phyloP scores from a whole-genome alignment of 257 asterid genomes.

The Linaria vulgaris region DNA sequence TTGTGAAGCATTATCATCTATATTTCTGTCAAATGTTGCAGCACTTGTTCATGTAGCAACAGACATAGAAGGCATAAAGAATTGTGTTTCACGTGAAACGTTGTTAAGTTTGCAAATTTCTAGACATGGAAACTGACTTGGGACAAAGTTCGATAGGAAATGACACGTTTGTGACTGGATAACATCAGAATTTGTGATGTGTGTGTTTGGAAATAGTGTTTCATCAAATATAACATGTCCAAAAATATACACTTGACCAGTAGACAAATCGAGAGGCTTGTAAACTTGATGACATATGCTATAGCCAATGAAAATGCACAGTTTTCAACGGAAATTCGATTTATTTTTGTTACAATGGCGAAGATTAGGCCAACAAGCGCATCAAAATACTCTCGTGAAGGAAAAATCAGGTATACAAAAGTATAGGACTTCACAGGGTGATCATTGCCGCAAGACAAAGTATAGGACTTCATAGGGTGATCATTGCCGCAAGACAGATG shows the following conservation, averaged over 20 bases:
- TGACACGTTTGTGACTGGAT: too few species aligned
- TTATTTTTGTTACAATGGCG: neutral
- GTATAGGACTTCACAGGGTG: neutral
- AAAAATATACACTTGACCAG: neutral
- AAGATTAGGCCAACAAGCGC: neutral
- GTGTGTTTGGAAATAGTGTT: neutral
- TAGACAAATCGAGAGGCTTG: neutral
- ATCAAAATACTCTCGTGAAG: neutral
- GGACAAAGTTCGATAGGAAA: neutral
- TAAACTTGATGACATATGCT: neutral
- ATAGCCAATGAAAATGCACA: neutral
- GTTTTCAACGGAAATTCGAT: neutral
- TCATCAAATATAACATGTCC: neutral
- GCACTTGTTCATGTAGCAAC: too few species aligned
- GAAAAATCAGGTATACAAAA: neutral
- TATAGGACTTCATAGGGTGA: neutral
- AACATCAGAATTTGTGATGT: neutral
- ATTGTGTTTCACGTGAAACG: too few species aligned
- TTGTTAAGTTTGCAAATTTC: too few species aligned
- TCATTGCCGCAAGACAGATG: neutral
- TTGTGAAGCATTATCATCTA: too few species aligned
- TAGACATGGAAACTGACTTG: neutral
- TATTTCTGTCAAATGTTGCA: too few species aligned
- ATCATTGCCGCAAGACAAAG: neutral
- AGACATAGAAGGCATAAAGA: too few species aligned